Percentiles rank a stretch among this genome's conserved stretches.
These are phyloP conservation scores for Ascochyta viciae-villosae DNA, from an alignment of 2,329 filamentous ascomycete species.

Conservation along the genomic window DNA sequence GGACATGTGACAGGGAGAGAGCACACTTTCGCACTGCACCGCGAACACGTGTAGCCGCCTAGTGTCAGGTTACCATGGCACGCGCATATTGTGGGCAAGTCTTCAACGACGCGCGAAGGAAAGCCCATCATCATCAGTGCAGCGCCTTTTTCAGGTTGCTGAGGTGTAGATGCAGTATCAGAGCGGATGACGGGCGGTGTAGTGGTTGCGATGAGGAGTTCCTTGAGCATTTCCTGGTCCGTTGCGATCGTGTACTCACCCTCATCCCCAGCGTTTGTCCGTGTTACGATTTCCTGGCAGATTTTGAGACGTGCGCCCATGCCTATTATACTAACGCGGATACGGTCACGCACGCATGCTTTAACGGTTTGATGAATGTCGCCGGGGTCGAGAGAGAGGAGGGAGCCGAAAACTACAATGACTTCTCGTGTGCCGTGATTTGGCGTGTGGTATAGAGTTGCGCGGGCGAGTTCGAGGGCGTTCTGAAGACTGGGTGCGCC, in stretches of 20 bases:
- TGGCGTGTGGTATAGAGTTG: constrained; percentile 89
- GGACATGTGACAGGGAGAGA: constrained; percentile 89
- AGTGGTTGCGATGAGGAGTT: constrained; percentile 86
- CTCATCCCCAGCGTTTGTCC: constrained; percentile 82
- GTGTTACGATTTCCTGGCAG: constrained; percentile 85
- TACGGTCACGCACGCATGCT: constrained; percentile 78
- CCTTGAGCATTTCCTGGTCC: constrained; percentile 85
- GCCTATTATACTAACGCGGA: constrained; percentile 88
- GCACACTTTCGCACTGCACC: constrained; percentile 90
- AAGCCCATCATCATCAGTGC: constrained; percentile 97
- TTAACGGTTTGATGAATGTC: constrained; percentile 93
- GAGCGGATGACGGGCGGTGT: constrained; percentile 85
- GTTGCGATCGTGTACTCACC: constrained; percentile 82
- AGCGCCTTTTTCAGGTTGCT: constrained; percentile 50
- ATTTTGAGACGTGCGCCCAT: constrained; percentile 91
- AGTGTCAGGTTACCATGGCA: constrained; percentile 84
- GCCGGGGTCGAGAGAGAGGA: constrained; percentile 89
- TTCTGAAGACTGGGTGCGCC: constrained; percentile 76
- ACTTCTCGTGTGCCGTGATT: constrained; percentile 93
- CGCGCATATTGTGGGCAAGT: constrained; percentile 78
- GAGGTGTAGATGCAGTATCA: constrained; percentile 44
- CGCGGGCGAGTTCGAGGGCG: constrained; percentile 92
- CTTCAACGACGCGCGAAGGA: constrained; percentile 81
- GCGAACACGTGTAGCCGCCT: constrained; percentile 89
- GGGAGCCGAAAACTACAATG: constrained; percentile 87